Evolutionary conservation across 1,139 yeast species (phyloP).

Genomic region (Groenewaldozyma auringiensis): DNA sequence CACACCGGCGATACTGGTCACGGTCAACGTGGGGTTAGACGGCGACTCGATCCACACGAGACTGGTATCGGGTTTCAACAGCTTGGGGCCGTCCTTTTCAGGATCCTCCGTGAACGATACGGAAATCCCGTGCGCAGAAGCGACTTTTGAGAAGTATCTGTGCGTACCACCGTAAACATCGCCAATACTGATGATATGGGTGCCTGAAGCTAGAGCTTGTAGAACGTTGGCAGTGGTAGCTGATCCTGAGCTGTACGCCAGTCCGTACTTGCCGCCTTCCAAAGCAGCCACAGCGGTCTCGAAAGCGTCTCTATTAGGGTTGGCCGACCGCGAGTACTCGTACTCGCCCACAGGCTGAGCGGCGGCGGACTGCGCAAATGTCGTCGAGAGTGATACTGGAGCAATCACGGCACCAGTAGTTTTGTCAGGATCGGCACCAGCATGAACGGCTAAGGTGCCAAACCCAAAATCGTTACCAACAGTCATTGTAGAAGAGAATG

Average conservation of each 20-base stretch:
- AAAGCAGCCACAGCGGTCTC: conserved; percentile 75
- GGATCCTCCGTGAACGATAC: conserved; percentile 63
- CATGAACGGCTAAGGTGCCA: conserved; percentile 78
- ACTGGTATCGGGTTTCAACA: conserved; percentile 53
- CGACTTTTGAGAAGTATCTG: conserved; percentile 83
- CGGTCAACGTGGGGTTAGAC: conserved; percentile 75
- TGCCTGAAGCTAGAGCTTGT: conserved; percentile 64
- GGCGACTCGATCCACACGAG: conserved; percentile 89
- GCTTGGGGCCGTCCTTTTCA: conserved; percentile 48
- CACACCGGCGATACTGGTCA: conserved; percentile 63
- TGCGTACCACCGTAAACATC: conserved; percentile 94
- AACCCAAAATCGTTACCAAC: conserved; percentile 33
- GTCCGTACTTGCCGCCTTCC: conserved; percentile 68
- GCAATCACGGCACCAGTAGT: conserved; percentile 83
- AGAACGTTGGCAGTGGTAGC: conserved; percentile 77
- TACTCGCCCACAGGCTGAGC: conserved; percentile 69
- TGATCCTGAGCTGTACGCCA: conserved; percentile 80
- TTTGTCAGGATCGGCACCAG: conserved; percentile 69
- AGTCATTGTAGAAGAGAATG: conserved; percentile 8
- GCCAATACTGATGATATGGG: conserved; percentile 74
- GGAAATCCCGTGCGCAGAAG: conserved; percentile 68
- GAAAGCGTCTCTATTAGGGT: conserved; percentile 81
- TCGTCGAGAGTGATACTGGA: conserved; percentile 77
- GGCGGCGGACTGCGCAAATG: conserved; percentile 76
- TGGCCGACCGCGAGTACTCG: conserved; percentile 82